Evolutionary conservation across 306 rosid genomes (phyloP).

Genomic region (peach (Prunus persica)): DNA sequence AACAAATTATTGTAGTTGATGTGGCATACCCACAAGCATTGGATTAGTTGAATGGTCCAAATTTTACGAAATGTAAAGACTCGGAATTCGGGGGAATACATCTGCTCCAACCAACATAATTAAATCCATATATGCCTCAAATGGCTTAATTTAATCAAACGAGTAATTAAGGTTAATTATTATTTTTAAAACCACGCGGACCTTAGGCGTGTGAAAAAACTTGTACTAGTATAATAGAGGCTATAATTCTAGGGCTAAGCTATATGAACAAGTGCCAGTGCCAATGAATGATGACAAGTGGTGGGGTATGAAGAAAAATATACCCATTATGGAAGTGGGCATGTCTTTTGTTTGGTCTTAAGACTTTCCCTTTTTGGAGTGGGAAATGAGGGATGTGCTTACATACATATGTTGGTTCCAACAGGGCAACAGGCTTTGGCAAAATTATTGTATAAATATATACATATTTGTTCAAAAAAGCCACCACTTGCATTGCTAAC

Average conservation of each 20-base stretch:
- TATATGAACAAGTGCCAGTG: not conserved
- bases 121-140: too few species aligned
- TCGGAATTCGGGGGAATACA: fast-evolving
- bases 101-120: too few species aligned
- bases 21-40: too few species aligned
- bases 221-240: too few species aligned
- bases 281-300: constrained; percentile 11
- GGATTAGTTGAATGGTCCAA: too few species aligned
- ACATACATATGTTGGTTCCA: constrained; percentile 29
- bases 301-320: constrained; percentile 33
- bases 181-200: constrained; percentile 14
- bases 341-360: constrained; percentile 13
- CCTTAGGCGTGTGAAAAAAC: constrained; percentile 1
- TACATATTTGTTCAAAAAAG: constrained; percentile 6
- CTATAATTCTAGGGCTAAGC: too few species aligned
- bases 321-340: constrained; percentile 33
- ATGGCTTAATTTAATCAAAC: not conserved
- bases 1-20: too few species aligned
- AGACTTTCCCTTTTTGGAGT: constrained; percentile 45
- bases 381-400: constrained; percentile 28
- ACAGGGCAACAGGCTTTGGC: not conserved
- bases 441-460: not conserved
- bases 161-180: not conserved
- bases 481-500: constrained; percentile 21
- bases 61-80: too few species aligned